phyloP scores from a whole-genome alignment of 441 rosid species.

The Pelargonium fulgidum region DNA sequence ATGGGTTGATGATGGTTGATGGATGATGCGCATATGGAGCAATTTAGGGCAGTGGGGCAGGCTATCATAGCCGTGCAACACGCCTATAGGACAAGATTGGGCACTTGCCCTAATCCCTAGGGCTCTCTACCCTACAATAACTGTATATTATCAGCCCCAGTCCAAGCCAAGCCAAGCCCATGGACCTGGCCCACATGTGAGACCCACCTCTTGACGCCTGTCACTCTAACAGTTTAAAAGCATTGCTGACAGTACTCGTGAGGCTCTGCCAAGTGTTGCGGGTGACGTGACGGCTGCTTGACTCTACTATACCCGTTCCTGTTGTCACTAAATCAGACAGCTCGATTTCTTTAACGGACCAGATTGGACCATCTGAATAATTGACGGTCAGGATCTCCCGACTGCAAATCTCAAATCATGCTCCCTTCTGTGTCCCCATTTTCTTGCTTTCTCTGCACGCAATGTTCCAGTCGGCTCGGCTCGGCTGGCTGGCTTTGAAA shows the following conservation, averaged over 20 bases:
- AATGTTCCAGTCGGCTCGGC: not conserved
- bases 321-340: not conserved
- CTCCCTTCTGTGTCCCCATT: not conserved
- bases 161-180: too few species aligned
- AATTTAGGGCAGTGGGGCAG: too few species aligned
- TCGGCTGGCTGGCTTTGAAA: not conserved
- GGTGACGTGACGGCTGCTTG: slow-evolving; percentile 21
- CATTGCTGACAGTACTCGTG: slow-evolving; percentile 15
- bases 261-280: slow-evolving; percentile 34
- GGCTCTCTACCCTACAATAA: too few species aligned
- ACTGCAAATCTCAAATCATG: not conserved
- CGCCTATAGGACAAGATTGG: too few species aligned
- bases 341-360: slow-evolving; percentile 4
- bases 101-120: too few species aligned
- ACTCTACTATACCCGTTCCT: slow-evolving; percentile 1
- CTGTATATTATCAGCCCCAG: too few species aligned
- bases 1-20: too few species aligned
- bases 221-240: not conserved
- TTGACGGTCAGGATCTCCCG: not conserved
- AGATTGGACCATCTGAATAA: not conserved
- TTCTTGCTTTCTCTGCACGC: slow-evolving; percentile 2
- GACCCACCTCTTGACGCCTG: slow-evolving; percentile 4
- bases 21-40: too few species aligned
- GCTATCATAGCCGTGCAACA: too few species aligned
- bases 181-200: too few species aligned